A percentile compares a stretch with the other conserved stretches of the same genome.
Conservation (phyloP, 495 filamentous ascomycete genomes). For the Articulospora tetracladia region DNA sequence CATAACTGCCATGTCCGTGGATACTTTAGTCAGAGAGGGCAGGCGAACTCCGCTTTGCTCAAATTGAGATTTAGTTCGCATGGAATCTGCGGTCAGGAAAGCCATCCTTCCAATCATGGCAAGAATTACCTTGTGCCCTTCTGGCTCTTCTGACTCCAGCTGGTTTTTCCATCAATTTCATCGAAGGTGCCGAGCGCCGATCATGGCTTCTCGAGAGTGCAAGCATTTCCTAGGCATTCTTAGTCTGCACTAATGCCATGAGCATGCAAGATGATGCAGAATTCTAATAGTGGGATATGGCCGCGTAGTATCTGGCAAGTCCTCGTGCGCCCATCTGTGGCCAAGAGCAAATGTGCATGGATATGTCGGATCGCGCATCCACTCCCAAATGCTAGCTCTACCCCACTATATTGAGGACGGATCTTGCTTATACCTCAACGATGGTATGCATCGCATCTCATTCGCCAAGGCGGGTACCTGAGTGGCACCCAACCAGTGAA, state of each 20-base stretch:
- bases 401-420: background rate
- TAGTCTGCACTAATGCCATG: background rate
- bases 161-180: too few species aligned
- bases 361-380: background rate
- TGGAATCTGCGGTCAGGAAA: too few species aligned
- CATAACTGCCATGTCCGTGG: too few species aligned
- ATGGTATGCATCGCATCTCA: background rate
- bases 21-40: too few species aligned
- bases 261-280: background rate
- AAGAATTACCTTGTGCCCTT: too few species aligned
- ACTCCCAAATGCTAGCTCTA: background rate
- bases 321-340: constrained; percentile 19
- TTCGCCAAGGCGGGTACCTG: background rate
- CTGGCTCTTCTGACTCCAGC: too few species aligned
- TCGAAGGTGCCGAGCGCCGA: too few species aligned
- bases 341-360: constrained; percentile 6
- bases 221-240: background rate
- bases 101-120: too few species aligned
- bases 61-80: too few species aligned
- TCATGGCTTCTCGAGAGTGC: background rate
- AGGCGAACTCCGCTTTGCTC: too few species aligned
- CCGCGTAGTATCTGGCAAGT: background rate
- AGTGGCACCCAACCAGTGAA: background rate
- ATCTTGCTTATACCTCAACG: background rate
- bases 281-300: background rate